Conservation (phyloP, 176 grass and related monocot genomes). For the Aechmea fasciata region DNA sequence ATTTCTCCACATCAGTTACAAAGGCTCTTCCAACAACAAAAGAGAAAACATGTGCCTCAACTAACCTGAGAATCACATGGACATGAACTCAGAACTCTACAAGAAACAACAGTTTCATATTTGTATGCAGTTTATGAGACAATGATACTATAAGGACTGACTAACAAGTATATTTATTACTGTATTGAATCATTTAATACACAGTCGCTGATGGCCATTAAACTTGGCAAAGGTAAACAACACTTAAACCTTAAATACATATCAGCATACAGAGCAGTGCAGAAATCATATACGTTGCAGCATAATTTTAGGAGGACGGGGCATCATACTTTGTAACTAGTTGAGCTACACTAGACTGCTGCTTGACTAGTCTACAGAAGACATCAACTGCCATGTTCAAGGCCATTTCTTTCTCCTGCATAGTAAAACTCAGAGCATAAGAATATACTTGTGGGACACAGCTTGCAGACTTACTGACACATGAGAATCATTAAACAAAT, state of each 20-base stretch:
- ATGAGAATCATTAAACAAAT: constrained; percentile 11
- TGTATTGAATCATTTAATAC: background rate
- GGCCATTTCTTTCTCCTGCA: constrained; percentile 98
- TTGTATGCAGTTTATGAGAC: background rate
- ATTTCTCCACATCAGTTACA: constrained; percentile 94
- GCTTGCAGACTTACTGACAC: background rate
- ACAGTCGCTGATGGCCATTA: background rate
- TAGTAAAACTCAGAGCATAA: constrained; percentile 20
- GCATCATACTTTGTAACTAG: constrained; percentile 76
- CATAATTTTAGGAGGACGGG: constrained; percentile 14
- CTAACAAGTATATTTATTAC: background rate
- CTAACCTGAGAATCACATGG: constrained; percentile 51
- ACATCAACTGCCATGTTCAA: constrained; percentile 90
- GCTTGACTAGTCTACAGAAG: constrained; percentile 99
- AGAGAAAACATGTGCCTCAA: constrained; percentile 99
- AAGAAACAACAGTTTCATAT: background rate
- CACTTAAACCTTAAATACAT: background rate
- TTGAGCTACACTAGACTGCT: constrained; percentile 83
- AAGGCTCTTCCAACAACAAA: constrained; percentile 99
- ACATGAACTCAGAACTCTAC: too few species aligned
- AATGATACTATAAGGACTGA: background rate
- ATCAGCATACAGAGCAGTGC: background rate
- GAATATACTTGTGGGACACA: background rate
- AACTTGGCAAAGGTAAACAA: background rate
- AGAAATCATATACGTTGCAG: background rate